These are phyloP conservation scores for Curvularia verruculosa DNA, from an alignment of 2,329 filamentous ascomycete genomes.

Conservation along the genomic window DNA sequence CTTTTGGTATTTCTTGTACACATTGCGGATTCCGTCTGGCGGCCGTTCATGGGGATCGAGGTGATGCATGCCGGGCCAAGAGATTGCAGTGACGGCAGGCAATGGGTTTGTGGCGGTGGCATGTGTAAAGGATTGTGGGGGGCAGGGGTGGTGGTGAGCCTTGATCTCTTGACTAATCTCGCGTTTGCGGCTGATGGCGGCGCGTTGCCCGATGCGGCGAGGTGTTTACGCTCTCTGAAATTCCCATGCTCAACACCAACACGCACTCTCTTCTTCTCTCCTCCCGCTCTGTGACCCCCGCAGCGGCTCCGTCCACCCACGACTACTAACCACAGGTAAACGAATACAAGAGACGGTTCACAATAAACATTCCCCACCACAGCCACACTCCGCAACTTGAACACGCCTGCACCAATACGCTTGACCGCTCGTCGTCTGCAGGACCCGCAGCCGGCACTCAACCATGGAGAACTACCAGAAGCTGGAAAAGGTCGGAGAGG, in stretches of 20 bases:
- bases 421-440: conserved; percentile 32
- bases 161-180: conserved; percentile 27
- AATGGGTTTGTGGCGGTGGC: background rate
- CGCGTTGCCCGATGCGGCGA: conserved; percentile 28
- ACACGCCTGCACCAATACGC: conserved; percentile 12
- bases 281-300: conserved; percentile 19
- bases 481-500: conserved; percentile 95
- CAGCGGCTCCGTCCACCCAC: conserved; percentile 9
- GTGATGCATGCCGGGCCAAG: conserved; percentile 25
- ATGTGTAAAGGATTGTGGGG: background rate
- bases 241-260: conserved; percentile 33
- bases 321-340: conserved; percentile 40
- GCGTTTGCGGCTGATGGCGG: conserved; percentile 30
- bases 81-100: background rate
- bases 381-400: background rate
- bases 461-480: conserved; percentile 95
- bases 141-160: conserved; percentile 8
- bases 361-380: background rate
- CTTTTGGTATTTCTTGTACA: conserved; percentile 78
- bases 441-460: conserved; percentile 16
- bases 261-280: conserved; percentile 17
- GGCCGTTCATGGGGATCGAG: conserved; percentile 81
- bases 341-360: conserved; percentile 5
- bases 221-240: conserved; percentile 31
- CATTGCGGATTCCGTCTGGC: conserved; percentile 69